Evolutionary conservation across 768 basidiomycete genomes (phyloP), one percentile per base, ranked within the genome.

Genomic region (Tylopilus sp.): DNA sequence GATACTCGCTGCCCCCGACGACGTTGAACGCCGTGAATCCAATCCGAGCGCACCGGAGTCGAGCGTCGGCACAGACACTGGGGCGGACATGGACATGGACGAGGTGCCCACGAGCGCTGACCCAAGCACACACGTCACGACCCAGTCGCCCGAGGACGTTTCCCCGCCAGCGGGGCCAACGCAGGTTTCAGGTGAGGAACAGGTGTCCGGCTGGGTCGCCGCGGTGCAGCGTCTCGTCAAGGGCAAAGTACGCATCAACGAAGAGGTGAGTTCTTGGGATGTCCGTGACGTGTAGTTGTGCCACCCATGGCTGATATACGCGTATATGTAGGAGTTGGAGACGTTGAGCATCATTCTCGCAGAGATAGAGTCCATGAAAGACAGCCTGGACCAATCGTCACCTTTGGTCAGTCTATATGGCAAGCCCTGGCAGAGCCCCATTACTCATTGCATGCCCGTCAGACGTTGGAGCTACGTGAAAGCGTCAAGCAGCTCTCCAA

Each of bases 151-250:
- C 6, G 55, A 52, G 13, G 25, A 25, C 15, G 40, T 40, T 3
- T 17, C 48, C 10, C 38, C 2, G 11, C 31, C 31, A 28, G 4
- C 28, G 6, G 31, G 12, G 31, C 21, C 30, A 21, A 47, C 31
- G 3, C 48, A 28, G n/a, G n/a, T n/a, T n/a, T n/a, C n/a, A n/a
- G n/a, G n/a, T 22, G 55, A 55, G 31, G 57, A 57, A 18, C 52
- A 53, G 43, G 22, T 65, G 0, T n/a, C 17, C 1, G 10, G 22
- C 23, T 68, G 67, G 67, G 50, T 59, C n/a, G 0, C 23, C 4
- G 55, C 51, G 13, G 38, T 68, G 28, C 67, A 68, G n/a, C 66
- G 68, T 40, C 68, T 68, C 40, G 21, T 68, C 51, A 68, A 69
- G 46, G 68, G 52, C 1, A 64, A 59, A 44, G 50, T 67, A 30